These are phyloP conservation scores for Candida labiduridarum DNA, from an alignment of 1,139 yeast genomes.

Conservation along the genomic window DNA sequence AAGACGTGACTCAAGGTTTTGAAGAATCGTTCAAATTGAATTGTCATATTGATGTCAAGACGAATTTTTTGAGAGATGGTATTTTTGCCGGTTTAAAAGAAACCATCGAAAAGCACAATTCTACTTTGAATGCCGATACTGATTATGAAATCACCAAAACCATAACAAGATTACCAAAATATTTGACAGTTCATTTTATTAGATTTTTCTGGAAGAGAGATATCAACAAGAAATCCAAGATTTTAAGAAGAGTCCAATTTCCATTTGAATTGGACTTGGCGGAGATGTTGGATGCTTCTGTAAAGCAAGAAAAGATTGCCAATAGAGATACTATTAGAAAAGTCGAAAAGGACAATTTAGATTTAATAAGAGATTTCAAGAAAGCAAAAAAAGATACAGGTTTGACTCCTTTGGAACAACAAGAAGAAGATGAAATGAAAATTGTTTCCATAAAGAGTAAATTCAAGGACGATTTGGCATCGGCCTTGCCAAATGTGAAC, in stretches of 20 bases:
- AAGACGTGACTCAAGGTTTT: slow-evolving; percentile 45
- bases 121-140: slow-evolving; percentile 68
- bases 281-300: slow-evolving; percentile 78
- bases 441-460: slow-evolving; percentile 46
- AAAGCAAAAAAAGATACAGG: slow-evolving; percentile 56
- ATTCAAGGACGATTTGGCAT: slow-evolving; percentile 44
- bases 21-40: slow-evolving; percentile 71
- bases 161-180: slow-evolving; percentile 82
- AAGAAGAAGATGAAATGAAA: slow-evolving; percentile 52
- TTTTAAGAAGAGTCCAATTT: slow-evolving; percentile 88
- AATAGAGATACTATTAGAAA: slow-evolving; percentile 78
- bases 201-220: slow-evolving; percentile 96
- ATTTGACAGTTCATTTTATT: slow-evolving; percentile 87
- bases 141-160: slow-evolving; percentile 68
- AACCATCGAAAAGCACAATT: slow-evolving; percentile 74
- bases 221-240: slow-evolving; percentile 87
- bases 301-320: slow-evolving; percentile 65
- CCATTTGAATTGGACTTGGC: slow-evolving; percentile 91
- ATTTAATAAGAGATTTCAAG: slow-evolving; percentile 74
- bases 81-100: slow-evolving; percentile 75
- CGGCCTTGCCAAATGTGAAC: slow-evolving; percentile 38
- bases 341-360: slow-evolving; percentile 75
- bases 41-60: slow-evolving; percentile 84
- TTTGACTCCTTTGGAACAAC: slow-evolving; percentile 42
- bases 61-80: slow-evolving; percentile 90